Evolutionary conservation across 441 rosid genomes (phyloP).

Genomic region (Flueggea neowawraea): DNA sequence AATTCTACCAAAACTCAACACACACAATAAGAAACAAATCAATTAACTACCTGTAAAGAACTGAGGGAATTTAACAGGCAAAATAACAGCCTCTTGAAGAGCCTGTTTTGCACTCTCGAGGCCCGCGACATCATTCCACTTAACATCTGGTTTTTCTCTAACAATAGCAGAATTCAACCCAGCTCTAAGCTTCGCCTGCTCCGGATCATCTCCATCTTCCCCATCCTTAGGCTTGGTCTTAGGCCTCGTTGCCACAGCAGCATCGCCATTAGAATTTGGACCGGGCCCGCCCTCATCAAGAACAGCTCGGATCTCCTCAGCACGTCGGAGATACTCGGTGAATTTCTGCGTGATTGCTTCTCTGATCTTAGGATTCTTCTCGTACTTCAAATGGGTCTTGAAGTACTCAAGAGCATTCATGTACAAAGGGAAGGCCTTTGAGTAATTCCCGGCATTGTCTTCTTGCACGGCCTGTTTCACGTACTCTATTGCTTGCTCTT

Average conservation of each 20-base stretch:
- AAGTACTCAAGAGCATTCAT: constrained; percentile 99
- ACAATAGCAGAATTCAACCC: constrained; percentile 87
- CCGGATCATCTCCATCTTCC: constrained; percentile 79
- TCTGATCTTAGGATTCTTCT: constrained; percentile 90
- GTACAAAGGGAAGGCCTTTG: constrained; percentile 88
- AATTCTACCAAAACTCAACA: not conserved
- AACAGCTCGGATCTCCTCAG: constrained; percentile 97
- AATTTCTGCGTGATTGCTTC: constrained; percentile 94
- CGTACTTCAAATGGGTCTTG: constrained; percentile 97
- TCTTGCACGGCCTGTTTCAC: constrained; percentile 94
- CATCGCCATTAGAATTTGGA: constrained; percentile 79
- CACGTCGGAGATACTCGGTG: constrained; percentile 97
- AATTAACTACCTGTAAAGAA: constrained; percentile 65
- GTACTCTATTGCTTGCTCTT: constrained; percentile 98
- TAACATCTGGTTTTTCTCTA: constrained; percentile 80
- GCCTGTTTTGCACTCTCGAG: constrained; percentile 86
- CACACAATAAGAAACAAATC: not conserved
- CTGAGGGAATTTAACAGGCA: constrained; percentile 92
- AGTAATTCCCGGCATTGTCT: constrained; percentile 92
- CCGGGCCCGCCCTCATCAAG: constrained; percentile 94
- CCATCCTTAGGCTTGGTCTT: constrained; percentile 87
- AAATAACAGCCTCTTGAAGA: constrained; percentile 89
- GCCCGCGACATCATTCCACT: constrained; percentile 78
- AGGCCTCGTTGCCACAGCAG: constrained; percentile 83
- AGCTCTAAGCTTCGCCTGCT: constrained; percentile 73